These are phyloP conservation scores for Boletus hoseneyae DNA, from an alignment of 1,284 basidiomycete genomes.

Conservation along the genomic window DNA sequence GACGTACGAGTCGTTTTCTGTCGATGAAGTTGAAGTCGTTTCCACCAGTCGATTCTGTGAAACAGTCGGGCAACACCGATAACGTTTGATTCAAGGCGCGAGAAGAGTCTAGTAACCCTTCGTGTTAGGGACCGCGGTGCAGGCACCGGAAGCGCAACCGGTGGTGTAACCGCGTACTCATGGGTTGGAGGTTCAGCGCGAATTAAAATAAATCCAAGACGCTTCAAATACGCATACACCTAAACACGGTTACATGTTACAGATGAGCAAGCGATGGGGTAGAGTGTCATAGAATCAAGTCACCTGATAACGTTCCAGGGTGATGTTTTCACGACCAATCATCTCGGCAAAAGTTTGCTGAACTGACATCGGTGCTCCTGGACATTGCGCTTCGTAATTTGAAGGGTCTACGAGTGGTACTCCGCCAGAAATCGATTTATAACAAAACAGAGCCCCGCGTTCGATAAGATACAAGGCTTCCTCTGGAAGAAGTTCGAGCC, in stretches of 20 bases:
- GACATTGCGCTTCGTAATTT: constrained; percentile 38
- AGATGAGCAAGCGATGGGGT: constrained; percentile 4
- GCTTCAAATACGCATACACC: constrained; percentile 91
- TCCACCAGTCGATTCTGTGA: constrained; percentile 51
- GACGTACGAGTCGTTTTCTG: constrained; percentile 29
- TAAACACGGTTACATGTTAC: constrained; percentile 29
- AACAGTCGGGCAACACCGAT: constrained; percentile 22
- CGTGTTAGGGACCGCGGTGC: constrained; percentile 28
- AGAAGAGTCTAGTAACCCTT: constrained; percentile 36
- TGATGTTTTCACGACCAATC: constrained; percentile 75
- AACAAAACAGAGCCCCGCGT: constrained; percentile 83
- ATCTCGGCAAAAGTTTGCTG: constrained; percentile 87
- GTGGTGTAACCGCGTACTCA: constrained; percentile 55
- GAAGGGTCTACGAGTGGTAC: constrained; percentile 26
- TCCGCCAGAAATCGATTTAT: constrained; percentile 44
- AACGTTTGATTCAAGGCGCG: constrained; percentile 31
- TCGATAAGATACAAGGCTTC: constrained; percentile 93
- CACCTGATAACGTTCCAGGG: constrained; percentile 86
- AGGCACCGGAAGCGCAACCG: constrained; percentile 10
- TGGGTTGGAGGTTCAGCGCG: constrained; percentile 61
- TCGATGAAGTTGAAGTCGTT: constrained; percentile 43
- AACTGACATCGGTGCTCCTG: constrained; percentile 79
- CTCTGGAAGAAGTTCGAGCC: constrained; percentile 88
- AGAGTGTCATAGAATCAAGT: constrained; percentile 19
- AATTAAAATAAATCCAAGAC: constrained; percentile 87